These are phyloP conservation scores for Rhynchospora tenuis DNA, from an alignment of 176 grass and related monocot species.

Conservation along the genomic window DNA sequence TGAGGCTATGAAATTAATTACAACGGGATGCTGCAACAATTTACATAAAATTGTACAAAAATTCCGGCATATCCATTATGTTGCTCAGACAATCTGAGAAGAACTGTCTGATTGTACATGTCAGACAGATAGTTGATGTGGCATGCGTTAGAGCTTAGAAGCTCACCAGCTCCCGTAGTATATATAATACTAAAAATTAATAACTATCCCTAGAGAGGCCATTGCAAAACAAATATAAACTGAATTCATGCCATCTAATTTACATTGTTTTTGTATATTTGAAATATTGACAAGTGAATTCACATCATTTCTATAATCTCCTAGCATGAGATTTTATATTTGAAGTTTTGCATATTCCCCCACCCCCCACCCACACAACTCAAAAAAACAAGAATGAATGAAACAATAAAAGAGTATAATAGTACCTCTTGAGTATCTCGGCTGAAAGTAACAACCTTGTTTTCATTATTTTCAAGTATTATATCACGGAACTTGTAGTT, in stretches of 20 bases:
- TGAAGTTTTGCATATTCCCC: neutral
- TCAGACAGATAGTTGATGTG: too few relatives aligned
- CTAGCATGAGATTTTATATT: neutral
- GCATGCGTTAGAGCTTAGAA: too few relatives aligned
- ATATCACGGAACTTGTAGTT: conserved; percentile 62
- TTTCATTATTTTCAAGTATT: conserved; percentile 76
- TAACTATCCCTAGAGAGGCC: neutral
- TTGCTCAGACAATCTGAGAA: too few relatives aligned
- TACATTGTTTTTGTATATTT: neutral
- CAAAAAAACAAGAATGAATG: too few relatives aligned
- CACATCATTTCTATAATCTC: conserved; percentile 4
- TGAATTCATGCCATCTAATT: neutral
- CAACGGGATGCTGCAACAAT: too few relatives aligned
- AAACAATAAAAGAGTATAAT: neutral
- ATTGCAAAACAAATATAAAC: neutral
- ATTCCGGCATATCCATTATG: too few relatives aligned
- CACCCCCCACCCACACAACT: too few relatives aligned
- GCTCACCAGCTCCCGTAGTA: too few relatives aligned
- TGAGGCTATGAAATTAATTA: too few relatives aligned
- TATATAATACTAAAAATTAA: neutral
- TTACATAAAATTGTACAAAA: too few relatives aligned
- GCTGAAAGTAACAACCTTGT: conserved; percentile 69
- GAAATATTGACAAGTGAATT: neutral
- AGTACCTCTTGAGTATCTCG: conserved; percentile 85
- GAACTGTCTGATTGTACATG: too few relatives aligned